Evolutionary conservation across 768 basidiomycete genomes (phyloP).

Genomic region (Pleurotus giganteus): DNA sequence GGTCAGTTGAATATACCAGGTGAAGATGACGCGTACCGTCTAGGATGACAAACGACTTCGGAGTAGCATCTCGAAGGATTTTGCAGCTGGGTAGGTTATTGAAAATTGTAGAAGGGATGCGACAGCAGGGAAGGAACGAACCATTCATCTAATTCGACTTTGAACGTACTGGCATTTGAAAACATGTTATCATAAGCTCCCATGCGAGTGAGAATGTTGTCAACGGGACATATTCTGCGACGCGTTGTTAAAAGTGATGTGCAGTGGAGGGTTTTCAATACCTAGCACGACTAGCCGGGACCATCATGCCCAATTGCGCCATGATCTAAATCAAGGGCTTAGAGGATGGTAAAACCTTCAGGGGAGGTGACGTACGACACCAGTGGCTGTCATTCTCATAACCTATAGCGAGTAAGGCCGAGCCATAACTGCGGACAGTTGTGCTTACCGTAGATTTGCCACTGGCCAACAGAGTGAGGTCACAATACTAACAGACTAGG

Average conservation of each 20-base stretch:
- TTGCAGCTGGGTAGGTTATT: slow-evolving; percentile 61
- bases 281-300: slow-evolving; percentile 83
- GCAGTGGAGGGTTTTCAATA: slow-evolving; percentile 26
- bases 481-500: slow-evolving; percentile 4
- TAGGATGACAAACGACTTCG: slow-evolving; percentile 89
- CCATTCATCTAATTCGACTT: slow-evolving; percentile 98
- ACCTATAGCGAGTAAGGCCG: slow-evolving; percentile 43
- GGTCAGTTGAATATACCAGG: slow-evolving; percentile 12
- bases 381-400: slow-evolving; percentile 96
- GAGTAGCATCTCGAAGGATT: slow-evolving; percentile 91
- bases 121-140: slow-evolving; percentile 25
- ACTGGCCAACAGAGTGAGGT: slow-evolving; percentile 29
- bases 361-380: slow-evolving; percentile 57
- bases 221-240: slow-evolving; percentile 78
- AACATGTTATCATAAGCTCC: slow-evolving; percentile 99
- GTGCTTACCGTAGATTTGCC: slow-evolving; percentile 71
- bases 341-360: background rate
- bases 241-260: background rate
- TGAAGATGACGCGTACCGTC: slow-evolving; percentile 64
- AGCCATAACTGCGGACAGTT: background rate
- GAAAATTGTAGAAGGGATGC: background rate
- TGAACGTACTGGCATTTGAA: slow-evolving; percentile 92
- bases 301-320: slow-evolving; percentile 95
- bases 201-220: slow-evolving; percentile 94
- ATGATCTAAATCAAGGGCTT: slow-evolving; percentile 54